Evolutionary conservation across 768 basidiomycete genomes (phyloP), one percentile per base, ranked within the genome.

Genomic region (Stropharia rugosoannulata): DNA sequence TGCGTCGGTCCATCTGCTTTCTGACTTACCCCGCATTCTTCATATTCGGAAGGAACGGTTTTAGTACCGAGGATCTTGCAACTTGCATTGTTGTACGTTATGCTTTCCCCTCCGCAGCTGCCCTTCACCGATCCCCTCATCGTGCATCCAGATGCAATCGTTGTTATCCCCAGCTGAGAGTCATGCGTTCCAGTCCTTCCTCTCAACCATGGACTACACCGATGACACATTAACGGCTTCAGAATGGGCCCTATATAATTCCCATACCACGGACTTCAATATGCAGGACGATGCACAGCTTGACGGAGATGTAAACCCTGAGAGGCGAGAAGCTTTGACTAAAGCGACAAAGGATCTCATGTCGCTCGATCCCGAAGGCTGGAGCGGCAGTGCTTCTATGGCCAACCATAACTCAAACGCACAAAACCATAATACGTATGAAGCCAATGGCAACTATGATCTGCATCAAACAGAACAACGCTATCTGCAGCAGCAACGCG

Each of bases 271-370:
- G 11, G 13, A 40, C 19, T 51, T 58, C 41, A 40, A 50, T 35
- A 57, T 73, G 56, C 73, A 75, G 44, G 76, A 82, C 48, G 78
- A 81, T 57, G 70, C 81, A 61, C 74, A 78, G 18, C 56, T 67
- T 36, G 78, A 80, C 52, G 60, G 60, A 27, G 59, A 66, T 3
- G 55, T 63, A 13, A 66, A 71, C 10, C 69, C 79, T 50, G 81
- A 73, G 54, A 83, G 82, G 56, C 83, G 75, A 55, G 84, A 88
- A 51, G 84, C 85, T 1, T 79, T 93, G 51, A 73, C 86, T 51
- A 88, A 87, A 70, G 90, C 90, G 0, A 93, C 90, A 0, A 90
- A 89, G 69, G 89, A 92, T 68, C 81, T 93, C 42, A 90, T 93
- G 85, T 77, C 87, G 4, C 76, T 91, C 25, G 87, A 87, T 56